Conservation (phyloP, 2,329 filamentous ascomycete genomes). For the Dactylellina drechsleri region DNA sequence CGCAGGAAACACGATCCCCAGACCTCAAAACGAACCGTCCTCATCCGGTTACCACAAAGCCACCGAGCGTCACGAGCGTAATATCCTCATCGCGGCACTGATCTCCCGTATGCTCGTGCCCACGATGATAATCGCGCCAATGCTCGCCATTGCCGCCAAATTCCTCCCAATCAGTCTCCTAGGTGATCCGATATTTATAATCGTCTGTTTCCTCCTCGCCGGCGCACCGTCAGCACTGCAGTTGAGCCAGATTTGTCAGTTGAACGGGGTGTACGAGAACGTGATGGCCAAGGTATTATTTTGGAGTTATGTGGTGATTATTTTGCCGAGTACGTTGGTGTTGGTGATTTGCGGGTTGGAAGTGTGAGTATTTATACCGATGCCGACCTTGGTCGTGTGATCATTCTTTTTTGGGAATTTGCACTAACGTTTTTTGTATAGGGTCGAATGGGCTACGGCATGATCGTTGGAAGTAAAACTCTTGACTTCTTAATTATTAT, state of each 20-base stretch:
- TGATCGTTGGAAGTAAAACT: not conserved
- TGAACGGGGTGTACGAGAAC: conserved; percentile 94
- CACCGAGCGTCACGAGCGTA: conserved; percentile 70
- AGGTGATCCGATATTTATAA: conserved; percentile 96
- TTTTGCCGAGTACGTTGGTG: conserved; percentile 88
- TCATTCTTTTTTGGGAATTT: conserved; percentile 22
- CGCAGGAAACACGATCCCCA: conserved; percentile 85
- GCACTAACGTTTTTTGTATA: not conserved
- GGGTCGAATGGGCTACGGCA: conserved; percentile 4
- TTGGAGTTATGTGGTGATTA: conserved; percentile 86
- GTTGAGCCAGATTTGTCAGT: conserved; percentile 96
- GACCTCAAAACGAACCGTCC: conserved; percentile 64
- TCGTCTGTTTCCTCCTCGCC: conserved; percentile 95
- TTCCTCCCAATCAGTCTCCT: conserved; percentile 92
- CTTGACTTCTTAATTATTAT: no score
- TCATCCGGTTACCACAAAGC: conserved; percentile 38
- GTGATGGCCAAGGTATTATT: conserved; percentile 94
- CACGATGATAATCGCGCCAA: conserved; percentile 88
- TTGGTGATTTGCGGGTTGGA: conserved; percentile 92
- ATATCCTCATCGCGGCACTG: conserved; percentile 84
- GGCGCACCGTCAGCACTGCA: conserved; percentile 94
- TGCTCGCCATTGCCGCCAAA: conserved; percentile 87
- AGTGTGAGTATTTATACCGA: conserved; percentile 64
- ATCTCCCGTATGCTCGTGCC: conserved; percentile 92
- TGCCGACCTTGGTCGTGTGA: not conserved